Conservation (phyloP, 306 rosid species). For the Albizia julibrissin region DNA sequence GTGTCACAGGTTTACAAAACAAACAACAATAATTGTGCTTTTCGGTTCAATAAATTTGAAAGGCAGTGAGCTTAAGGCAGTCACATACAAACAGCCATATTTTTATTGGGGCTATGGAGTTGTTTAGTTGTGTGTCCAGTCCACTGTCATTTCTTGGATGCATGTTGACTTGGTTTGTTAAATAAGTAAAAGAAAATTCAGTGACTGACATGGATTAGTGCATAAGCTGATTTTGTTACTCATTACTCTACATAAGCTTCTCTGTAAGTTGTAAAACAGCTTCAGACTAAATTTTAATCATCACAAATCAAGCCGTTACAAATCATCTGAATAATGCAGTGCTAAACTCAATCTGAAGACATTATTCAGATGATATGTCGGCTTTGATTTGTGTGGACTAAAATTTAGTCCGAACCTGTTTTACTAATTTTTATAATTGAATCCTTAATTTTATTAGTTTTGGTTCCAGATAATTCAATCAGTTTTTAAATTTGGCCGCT, state of each 20-base stretch:
- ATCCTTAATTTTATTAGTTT: neutral
- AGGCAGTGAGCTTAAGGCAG: neutral
- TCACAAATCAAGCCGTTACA: neutral
- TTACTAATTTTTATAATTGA: neutral
- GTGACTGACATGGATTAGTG: no score
- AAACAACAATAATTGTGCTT: neutral
- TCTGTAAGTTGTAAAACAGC: neutral
- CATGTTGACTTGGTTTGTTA: no score
- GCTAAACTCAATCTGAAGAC: neutral
- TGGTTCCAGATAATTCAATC: neutral
- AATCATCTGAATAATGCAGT: neutral
- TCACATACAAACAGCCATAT: neutral
- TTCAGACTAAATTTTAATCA: neutral
- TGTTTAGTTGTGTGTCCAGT: no score
- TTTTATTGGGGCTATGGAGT: neutral
- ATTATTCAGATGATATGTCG: neutral
- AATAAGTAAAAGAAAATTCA: no score
- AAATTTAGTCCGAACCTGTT: neutral
- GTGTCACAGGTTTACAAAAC: neutral
- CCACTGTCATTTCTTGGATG: no score
- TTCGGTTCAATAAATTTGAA: neutral
- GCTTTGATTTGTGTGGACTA: neutral
- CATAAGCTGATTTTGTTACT: no score
- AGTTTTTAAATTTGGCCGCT: neutral
- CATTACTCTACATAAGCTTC: no score